Conservation (phyloP, 2,329 filamentous ascomycete species). For the Rhinocladiella mackenziei region DNA sequence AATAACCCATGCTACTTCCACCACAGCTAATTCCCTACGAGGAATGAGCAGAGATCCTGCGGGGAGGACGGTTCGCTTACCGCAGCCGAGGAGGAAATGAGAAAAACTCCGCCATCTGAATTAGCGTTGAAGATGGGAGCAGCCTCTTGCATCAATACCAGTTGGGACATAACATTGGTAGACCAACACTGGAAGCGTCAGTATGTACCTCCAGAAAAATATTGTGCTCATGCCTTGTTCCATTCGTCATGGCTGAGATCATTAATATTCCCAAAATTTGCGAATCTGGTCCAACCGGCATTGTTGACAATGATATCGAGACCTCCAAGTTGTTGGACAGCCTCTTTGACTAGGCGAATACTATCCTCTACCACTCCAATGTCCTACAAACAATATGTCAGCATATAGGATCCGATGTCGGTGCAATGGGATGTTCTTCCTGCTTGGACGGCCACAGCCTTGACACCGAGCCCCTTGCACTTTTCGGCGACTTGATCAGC, state of each 20-base stretch:
- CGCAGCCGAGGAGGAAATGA: conserved; percentile 61
- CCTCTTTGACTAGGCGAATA: conserved; percentile 55
- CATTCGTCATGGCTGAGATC: conserved; percentile 59
- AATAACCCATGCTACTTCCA: conserved; percentile 65
- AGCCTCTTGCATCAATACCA: conserved; percentile 55
- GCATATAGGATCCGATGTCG: neutral
- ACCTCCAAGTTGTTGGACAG: conserved; percentile 59
- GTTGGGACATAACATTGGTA: conserved; percentile 57
- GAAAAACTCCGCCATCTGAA: conserved; percentile 58
- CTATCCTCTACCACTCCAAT: conserved; percentile 59
- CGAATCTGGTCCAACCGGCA: conserved; percentile 63
- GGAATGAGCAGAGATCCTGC: neutral
- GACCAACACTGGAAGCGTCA: conserved; percentile 51
- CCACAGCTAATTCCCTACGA: conserved; percentile 55
- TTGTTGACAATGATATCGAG: conserved; percentile 78
- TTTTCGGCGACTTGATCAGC: conserved; percentile 58
- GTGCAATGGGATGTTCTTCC: conserved; percentile 42
- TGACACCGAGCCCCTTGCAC: conserved; percentile 50
- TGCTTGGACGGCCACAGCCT: conserved; percentile 57
- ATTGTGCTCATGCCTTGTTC: conserved; percentile 50
- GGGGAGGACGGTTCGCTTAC: conserved; percentile 38
- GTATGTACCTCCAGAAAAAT: neutral
- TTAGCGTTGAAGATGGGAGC: conserved; percentile 58
- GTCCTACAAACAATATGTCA: conserved; percentile 47
- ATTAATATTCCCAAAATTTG: conserved; percentile 55